Percentiles rank a stretch among this genome's conserved stretches.
phyloP scores from a whole-genome alignment of 148 eudicot genomes.

The Vaccinium myrtillus region DNA sequence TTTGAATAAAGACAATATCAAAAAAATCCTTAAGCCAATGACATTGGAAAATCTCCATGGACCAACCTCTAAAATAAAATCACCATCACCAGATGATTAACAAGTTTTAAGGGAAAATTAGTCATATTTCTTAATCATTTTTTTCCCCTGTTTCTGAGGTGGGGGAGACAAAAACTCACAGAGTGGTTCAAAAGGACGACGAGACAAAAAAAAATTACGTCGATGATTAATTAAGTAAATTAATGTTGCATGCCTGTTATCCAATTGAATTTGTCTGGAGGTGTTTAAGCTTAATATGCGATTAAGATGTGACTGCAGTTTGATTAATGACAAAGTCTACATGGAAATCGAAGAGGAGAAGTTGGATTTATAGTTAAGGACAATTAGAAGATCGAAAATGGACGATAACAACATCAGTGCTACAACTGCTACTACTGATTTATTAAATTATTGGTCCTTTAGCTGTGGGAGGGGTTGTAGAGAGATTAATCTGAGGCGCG shows the following conservation, averaged over 20 bases:
- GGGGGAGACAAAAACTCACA: slow-evolving; percentile 7
- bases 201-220: not conserved
- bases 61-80: too few relatives aligned
- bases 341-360: not conserved
- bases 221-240: not conserved
- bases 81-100: too few relatives aligned
- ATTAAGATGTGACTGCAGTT: not conserved
- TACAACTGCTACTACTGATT: slow-evolving; percentile 8
- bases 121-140: not conserved
- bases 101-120: not conserved
- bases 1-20: too few relatives aligned
- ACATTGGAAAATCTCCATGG: too few relatives aligned
- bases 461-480: not conserved
- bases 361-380: not conserved
- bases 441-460: slow-evolving; percentile 6
- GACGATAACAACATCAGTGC: slow-evolving; percentile 5
- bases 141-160: not conserved
- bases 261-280: not conserved
- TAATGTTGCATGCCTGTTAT: not conserved
- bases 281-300: not conserved
- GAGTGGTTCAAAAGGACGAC: slow-evolving; percentile 20
- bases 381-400: slow-evolving; percentile 10
- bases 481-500: too few relatives aligned
- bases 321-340: slow-evolving; percentile 2
- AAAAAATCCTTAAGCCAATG: too few relatives aligned